Evolutionary conservation across 1,284 basidiomycete species (phyloP).

Genomic region (Austroboletus novae-zelandiae): DNA sequence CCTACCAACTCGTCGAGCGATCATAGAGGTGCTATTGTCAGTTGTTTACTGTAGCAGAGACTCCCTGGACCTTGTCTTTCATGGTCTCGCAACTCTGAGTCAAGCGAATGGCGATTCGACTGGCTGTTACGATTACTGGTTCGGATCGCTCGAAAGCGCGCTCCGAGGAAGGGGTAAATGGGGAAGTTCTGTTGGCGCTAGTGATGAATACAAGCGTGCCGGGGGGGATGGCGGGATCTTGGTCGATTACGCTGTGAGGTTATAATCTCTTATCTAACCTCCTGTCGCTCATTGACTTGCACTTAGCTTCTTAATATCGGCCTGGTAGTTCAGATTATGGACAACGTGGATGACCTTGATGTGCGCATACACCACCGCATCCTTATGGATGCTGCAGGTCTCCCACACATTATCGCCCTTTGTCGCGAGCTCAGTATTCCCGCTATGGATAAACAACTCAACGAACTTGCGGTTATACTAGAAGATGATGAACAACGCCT

Average conservation of each 20-base stretch:
- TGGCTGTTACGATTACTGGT: constrained; percentile 84
- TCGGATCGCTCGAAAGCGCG: constrained; percentile 77
- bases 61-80: constrained; percentile 53
- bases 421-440: constrained; percentile 68
- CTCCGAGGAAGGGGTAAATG: constrained; percentile 89
- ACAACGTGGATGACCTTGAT: constrained; percentile 71
- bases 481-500: constrained; percentile 81
- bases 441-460: constrained; percentile 68
- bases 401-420: constrained; percentile 72
- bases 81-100: constrained; percentile 67
- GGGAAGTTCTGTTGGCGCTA: constrained; percentile 94
- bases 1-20: constrained; percentile 76
- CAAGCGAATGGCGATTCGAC: constrained; percentile 58
- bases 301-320: constrained; percentile 65
- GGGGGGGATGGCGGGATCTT: constrained; percentile 65
- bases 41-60: constrained; percentile 61
- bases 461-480: constrained; percentile 63
- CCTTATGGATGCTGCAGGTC: constrained; percentile 87
- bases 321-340: constrained; percentile 66
- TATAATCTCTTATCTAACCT: constrained; percentile 7
- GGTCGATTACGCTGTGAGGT: constrained; percentile 81
- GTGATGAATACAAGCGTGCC: constrained; percentile 78
- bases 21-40: constrained; percentile 76
- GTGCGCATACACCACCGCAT: constrained; percentile 82
- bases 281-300: constrained; percentile 17